Percentiles rank a stretch among this genome's conserved stretches.
phyloP scores from a whole-genome alignment of 805 yeast species.

The Starmerella bombicola region DNA sequence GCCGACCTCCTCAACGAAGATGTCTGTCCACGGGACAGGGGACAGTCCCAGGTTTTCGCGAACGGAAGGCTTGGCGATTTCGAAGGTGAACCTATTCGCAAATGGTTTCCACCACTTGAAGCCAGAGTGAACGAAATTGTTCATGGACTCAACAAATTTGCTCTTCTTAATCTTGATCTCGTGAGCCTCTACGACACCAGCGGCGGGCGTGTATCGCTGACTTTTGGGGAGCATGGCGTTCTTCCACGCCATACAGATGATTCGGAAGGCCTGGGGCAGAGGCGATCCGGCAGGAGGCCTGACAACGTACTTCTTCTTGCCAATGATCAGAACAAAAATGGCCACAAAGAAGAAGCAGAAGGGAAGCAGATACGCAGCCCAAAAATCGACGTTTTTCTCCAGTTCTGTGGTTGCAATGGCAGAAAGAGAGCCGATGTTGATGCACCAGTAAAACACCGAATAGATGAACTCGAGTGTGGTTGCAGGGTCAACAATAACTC shows the following conservation, averaged over 20 bases:
- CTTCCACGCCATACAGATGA: constrained; percentile 34
- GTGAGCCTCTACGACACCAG: not conserved
- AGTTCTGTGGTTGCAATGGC: constrained; percentile 66
- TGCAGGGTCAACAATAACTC: constrained; percentile 57
- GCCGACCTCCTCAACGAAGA: constrained; percentile 59
- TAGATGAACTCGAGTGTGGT: constrained; percentile 61
- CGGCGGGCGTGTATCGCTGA: constrained; percentile 8
- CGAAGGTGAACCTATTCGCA: constrained; percentile 29
- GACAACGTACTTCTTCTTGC: constrained; percentile 44
- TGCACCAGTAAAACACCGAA: constrained; percentile 63
- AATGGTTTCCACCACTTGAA: constrained; percentile 14
- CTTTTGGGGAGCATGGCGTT: constrained; percentile 32
- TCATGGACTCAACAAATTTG: constrained; percentile 1
- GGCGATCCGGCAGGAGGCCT: constrained; percentile 52
- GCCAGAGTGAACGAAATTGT: constrained; percentile 8
- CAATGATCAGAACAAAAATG: constrained; percentile 39
- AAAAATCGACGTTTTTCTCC: constrained; percentile 47
- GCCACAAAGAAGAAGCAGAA: constrained; percentile 56
- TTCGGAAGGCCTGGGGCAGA: constrained; percentile 41
- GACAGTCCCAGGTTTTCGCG: constrained; percentile 35
- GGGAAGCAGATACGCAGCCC: constrained; percentile 62
- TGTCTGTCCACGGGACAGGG: constrained; percentile 46
- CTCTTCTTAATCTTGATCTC: constrained; percentile 4
- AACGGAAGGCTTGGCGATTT: constrained; percentile 46
- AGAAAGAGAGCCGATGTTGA: constrained; percentile 62